A percentile compares a stretch with the other conserved stretches of the same genome.
These are phyloP conservation scores for Articulospora tetracladia DNA, from an alignment of 495 filamentous ascomycete genomes.

Conservation along the genomic window DNA sequence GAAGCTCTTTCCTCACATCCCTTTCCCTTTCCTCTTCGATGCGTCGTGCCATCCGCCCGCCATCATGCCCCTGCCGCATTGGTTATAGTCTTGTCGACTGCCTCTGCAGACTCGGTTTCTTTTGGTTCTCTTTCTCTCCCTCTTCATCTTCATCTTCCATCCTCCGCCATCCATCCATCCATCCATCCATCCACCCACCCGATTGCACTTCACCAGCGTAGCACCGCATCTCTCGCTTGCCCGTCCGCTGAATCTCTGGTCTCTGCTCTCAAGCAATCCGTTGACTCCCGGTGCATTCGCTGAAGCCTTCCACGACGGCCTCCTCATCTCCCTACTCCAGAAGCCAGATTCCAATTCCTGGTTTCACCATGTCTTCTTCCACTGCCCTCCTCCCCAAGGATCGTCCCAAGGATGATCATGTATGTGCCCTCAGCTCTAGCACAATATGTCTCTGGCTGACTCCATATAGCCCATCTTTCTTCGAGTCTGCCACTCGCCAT, in stretches of 20 bases:
- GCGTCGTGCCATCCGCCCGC: too few relatives aligned
- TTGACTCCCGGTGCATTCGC: too few relatives aligned
- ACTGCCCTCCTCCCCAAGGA: slow-evolving; percentile 36
- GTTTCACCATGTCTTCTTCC: slow-evolving; percentile 27
- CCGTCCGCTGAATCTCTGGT: too few relatives aligned
- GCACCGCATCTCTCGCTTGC: background rate
- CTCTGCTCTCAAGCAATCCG: too few relatives aligned
- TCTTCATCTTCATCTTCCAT: slow-evolving; percentile 3
- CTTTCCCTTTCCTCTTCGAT: too few relatives aligned
- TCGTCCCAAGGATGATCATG: slow-evolving; percentile 23
- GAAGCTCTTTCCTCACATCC: too few relatives aligned
- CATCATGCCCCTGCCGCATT: too few relatives aligned
- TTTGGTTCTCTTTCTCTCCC: background rate
- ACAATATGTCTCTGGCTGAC: background rate
- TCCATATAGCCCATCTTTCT: slow-evolving; percentile 40
- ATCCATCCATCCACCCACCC: slow-evolving; percentile 1
- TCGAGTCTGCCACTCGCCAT: slow-evolving; percentile 49
- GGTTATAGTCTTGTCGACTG: too few relatives aligned
- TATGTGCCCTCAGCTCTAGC: slow-evolving; percentile 20
- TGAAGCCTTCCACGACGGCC: too few relatives aligned
- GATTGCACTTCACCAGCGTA: background rate
- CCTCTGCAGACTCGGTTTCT: background rate
- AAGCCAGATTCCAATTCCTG: background rate
- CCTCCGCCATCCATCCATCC: background rate
- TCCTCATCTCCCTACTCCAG: too few relatives aligned